A percentile compares a stretch with the other conserved stretches of the same genome.
Evolutionary conservation across 2,329 filamentous ascomycete species (phyloP).

Genomic region (Penicillium crustosum): DNA sequence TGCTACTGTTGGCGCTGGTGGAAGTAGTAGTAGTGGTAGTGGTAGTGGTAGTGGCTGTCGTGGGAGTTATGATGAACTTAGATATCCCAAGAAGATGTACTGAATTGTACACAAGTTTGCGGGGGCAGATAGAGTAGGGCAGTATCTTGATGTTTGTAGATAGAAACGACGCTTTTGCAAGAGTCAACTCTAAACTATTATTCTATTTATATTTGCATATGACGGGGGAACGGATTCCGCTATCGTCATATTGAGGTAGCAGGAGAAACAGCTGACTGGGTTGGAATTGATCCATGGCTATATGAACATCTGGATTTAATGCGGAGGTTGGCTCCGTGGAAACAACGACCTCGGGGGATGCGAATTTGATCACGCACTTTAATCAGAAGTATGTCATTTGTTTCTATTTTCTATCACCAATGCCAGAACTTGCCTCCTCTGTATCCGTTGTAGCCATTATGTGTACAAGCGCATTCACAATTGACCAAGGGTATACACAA

Average conservation of each 20-base stretch:
- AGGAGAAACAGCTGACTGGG: background rate
- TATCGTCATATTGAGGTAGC: conserved; percentile 18
- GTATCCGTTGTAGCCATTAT: conserved; percentile 16
- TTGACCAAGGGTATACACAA: conserved; percentile 14
- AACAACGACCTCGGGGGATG: background rate
- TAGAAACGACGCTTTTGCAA: background rate
- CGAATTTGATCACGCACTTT: background rate
- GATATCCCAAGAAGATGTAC: background rate
- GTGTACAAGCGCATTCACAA: conserved; percentile 18
- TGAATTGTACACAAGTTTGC: background rate
- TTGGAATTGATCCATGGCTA: conserved; percentile 7
- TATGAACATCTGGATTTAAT: background rate
- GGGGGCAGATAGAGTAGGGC: background rate
- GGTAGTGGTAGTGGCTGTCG: background rate
- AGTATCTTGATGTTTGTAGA: background rate
- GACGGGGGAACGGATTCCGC: background rate
- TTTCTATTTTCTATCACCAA: conserved; percentile 1
- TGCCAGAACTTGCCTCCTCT: background rate
- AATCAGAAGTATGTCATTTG: conserved; percentile 20
- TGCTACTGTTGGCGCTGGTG: background rate
- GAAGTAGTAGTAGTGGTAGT: background rate
- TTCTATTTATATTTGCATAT: background rate
- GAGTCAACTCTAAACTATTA: background rate
- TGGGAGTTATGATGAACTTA: background rate
- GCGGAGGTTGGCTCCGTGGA: conserved; percentile 15